Evolutionary conservation across 2,329 filamentous ascomycete species (phyloP).

Genomic region (Talaromyces sp.): DNA sequence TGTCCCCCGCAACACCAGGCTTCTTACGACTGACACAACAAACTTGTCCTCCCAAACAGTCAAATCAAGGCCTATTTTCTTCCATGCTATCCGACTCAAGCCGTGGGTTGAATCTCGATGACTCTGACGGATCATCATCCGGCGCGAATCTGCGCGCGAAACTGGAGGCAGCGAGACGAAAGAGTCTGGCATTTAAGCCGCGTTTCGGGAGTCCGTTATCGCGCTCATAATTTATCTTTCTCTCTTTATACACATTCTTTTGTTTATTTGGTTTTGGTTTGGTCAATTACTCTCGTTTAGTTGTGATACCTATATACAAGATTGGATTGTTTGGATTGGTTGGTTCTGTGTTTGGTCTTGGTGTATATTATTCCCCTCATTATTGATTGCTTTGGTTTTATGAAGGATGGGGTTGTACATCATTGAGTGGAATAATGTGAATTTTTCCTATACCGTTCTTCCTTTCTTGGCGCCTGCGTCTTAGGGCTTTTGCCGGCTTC

Average conservation of each 20-base stretch:
- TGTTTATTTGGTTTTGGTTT: background rate
- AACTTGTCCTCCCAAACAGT: slow-evolving; percentile 55
- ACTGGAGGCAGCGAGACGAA: slow-evolving; percentile 68
- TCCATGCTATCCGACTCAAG: slow-evolving; percentile 14
- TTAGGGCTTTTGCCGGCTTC: no score
- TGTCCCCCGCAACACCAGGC: slow-evolving; percentile 47
- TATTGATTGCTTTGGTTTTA: background rate
- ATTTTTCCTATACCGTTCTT: background rate
- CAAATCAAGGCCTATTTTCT: slow-evolving; percentile 40
- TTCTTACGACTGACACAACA: slow-evolving; percentile 48
- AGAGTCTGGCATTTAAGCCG: slow-evolving; percentile 74
- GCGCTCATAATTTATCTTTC: background rate
- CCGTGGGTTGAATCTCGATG: background rate
- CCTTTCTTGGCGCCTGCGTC: no score
- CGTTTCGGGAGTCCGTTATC: slow-evolving; percentile 67
- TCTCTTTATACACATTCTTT: background rate
- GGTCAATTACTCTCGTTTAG: background rate
- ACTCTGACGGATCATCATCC: background rate
- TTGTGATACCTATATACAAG: slow-evolving; percentile 7
- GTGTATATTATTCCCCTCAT: background rate
- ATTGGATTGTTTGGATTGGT: background rate
- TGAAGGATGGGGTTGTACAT: background rate
- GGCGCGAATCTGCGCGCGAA: slow-evolving; percentile 53
- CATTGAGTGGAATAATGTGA: background rate
- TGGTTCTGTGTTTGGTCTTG: background rate